Conservation (phyloP, 208 protist species). For the Wallacemonas sp. region DNA sequence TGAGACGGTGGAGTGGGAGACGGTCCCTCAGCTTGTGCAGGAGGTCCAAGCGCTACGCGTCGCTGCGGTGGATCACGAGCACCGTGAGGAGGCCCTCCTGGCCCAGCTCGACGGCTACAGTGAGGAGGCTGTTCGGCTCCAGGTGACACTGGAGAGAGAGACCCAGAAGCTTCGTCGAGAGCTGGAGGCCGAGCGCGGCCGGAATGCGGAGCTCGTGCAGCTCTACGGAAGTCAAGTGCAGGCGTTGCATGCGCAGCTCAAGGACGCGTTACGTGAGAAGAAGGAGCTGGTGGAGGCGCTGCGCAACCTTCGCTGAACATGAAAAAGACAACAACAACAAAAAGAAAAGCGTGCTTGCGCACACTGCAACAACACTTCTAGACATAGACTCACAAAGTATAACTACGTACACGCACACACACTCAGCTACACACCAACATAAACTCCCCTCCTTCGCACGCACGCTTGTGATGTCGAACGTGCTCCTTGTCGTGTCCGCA, state of each 20-base stretch:
- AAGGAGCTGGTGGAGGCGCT: constrained; percentile 25
- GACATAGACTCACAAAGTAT: too few species aligned
- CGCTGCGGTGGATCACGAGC: background rate
- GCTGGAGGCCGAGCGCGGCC: constrained; percentile 43
- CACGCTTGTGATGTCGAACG: too few species aligned
- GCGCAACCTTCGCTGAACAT: background rate
- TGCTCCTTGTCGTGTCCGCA: too few species aligned
- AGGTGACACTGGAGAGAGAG: constrained; percentile 28
- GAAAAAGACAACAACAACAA: background rate
- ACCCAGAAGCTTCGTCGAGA: constrained; percentile 33
- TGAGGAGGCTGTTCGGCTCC: constrained; percentile 34
- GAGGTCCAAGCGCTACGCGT: background rate
- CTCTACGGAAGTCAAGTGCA: constrained; percentile 64
- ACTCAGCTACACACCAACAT: too few species aligned
- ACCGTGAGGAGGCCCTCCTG: constrained; percentile 33
- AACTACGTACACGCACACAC: too few species aligned
- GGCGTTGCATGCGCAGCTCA: constrained; percentile 59
- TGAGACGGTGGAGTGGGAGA: too few species aligned
- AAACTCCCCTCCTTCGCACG: too few species aligned
- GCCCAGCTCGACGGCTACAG: constrained; percentile 55
- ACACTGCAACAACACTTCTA: too few species aligned
- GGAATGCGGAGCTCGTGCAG: constrained; percentile 55
- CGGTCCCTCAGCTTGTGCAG: constrained; percentile 1
- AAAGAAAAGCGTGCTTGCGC: too few species aligned
- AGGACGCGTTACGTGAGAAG: constrained; percentile 35